These are phyloP conservation scores for Daldinia loculata DNA, from an alignment of 495 filamentous ascomycete genomes.

Conservation along the genomic window DNA sequence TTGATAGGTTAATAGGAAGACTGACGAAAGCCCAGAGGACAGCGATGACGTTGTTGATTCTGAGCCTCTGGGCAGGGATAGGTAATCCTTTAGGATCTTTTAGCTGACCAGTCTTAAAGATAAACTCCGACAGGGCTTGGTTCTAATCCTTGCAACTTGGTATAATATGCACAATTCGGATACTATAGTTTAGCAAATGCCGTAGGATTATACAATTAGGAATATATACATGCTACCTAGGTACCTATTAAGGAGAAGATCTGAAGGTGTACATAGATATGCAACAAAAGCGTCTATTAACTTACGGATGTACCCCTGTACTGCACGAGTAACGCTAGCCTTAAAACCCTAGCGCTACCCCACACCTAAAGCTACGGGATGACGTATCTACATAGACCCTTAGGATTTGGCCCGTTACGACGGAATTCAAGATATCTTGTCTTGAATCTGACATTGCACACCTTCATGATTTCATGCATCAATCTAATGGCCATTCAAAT, in stretches of 20 bases:
- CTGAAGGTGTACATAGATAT: not conserved
- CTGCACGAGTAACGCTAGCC: slow-evolving; percentile 3
- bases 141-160: slow-evolving; percentile 9
- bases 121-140: slow-evolving; percentile 10
- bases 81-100: slow-evolving; percentile 25
- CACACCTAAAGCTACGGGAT: slow-evolving; percentile 22
- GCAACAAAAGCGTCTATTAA: not conserved
- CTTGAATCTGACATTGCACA: slow-evolving; percentile 14
- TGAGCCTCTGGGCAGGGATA: slow-evolving; percentile 31
- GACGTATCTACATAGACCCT: slow-evolving; percentile 31
- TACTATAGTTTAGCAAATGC: not conserved
- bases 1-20: slow-evolving; percentile 5
- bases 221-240: not conserved
- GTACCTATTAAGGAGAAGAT: not conserved
- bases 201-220: not conserved
- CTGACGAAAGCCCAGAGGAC: slow-evolving; percentile 41
- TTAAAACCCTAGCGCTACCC: slow-evolving; percentile 11
- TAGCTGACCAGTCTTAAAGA: slow-evolving; percentile 14
- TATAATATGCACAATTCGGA: slow-evolving; percentile 8
- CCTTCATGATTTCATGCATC: slow-evolving; percentile 12
- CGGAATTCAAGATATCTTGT: slow-evolving; percentile 25
- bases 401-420: slow-evolving; percentile 3
- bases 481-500: not conserved
- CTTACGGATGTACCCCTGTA: not conserved
- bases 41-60: slow-evolving; percentile 36